These are phyloP conservation scores for Irpex lacteus DNA, from an alignment of 1,284 basidiomycete genomes.

Conservation along the genomic window DNA sequence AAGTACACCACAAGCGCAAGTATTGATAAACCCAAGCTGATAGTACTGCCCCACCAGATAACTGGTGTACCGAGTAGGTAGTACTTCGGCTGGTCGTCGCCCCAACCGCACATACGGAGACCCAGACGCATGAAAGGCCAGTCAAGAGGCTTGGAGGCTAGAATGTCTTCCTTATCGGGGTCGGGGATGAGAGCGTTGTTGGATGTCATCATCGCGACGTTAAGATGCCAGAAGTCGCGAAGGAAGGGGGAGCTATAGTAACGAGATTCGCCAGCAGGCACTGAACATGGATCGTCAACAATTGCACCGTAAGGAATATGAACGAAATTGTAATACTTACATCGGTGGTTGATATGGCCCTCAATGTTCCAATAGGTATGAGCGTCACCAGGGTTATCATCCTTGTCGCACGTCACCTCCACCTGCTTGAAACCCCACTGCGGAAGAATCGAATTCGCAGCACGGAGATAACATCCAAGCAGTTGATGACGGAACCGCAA, in stretches of 20 bases:
- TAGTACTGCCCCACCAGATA: slow-evolving; percentile 85
- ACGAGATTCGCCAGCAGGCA: slow-evolving; percentile 80
- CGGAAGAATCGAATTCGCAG: slow-evolving; percentile 86
- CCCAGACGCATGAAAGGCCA: slow-evolving; percentile 93
- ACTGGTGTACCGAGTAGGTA: slow-evolving; percentile 93
- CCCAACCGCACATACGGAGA: slow-evolving; percentile 97
- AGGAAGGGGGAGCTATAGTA: slow-evolving; percentile 92
- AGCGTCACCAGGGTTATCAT: slow-evolving; percentile 78
- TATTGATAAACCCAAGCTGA: slow-evolving; percentile 63
- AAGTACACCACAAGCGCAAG: slow-evolving; percentile 68
- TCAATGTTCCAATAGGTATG: slow-evolving; percentile 99
- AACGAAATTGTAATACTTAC: slow-evolving; percentile 46
- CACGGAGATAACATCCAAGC: slow-evolving; percentile 87
- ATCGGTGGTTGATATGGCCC: slow-evolving; percentile 90
- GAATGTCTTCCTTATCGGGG: slow-evolving; percentile 96
- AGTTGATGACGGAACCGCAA: slow-evolving; percentile 80
- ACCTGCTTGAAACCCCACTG: slow-evolving; percentile 99
- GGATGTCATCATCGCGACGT: slow-evolving; percentile 99
- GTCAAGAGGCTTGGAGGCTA: slow-evolving; percentile 89
- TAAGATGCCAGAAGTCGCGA: slow-evolving; percentile 97
- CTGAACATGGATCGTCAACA: slow-evolving; percentile 37
- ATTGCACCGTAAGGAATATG: slow-evolving; percentile 4
- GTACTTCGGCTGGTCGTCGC: slow-evolving; percentile 84
- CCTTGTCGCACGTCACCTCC: slow-evolving; percentile 92
- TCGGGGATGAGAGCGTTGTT: slow-evolving; percentile 98